Percentiles rank a stretch among this genome's conserved stretches.
These are phyloP conservation scores for Fagopyrum esculentum DNA, from an alignment of 148 eudicot species.

Conservation along the genomic window DNA sequence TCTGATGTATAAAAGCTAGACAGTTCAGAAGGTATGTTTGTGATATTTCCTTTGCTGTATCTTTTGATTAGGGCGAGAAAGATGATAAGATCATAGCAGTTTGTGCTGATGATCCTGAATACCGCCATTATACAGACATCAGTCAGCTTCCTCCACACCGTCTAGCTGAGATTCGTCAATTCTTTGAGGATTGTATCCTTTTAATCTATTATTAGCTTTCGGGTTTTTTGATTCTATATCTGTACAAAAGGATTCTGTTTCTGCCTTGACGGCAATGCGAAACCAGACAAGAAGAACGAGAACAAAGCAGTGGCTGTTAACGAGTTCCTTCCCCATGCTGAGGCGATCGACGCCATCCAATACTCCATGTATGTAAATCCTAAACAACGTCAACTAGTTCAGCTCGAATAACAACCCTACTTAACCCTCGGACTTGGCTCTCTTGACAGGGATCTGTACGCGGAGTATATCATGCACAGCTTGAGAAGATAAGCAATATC, in stretches of 20 bases:
- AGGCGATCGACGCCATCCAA: conserved; percentile 11
- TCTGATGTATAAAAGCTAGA: background rate
- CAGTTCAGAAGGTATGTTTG: background rate
- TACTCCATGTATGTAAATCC: conserved; percentile 11
- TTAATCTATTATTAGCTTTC: background rate
- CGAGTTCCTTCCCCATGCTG: background rate
- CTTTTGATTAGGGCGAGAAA: conserved; percentile 32
- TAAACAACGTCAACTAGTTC: background rate
- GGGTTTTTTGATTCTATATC: background rate
- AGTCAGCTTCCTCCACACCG: conserved; percentile 53
- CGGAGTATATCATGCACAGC: conserved; percentile 15
- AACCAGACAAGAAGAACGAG: conserved; percentile 14
- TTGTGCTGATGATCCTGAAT: conserved; percentile 56
- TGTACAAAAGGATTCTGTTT: background rate
- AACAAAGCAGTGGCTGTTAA: conserved; percentile 14
- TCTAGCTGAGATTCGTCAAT: conserved; percentile 48
- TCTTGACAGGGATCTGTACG: conserved; percentile 11
- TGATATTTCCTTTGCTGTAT: background rate
- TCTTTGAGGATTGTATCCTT: conserved; percentile 55
- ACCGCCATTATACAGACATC: conserved; percentile 34
- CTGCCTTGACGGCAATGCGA: background rate
- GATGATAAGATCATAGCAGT: conserved; percentile 54
- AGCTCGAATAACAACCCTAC: too few species aligned
- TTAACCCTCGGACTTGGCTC: background rate
- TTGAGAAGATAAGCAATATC: conserved; percentile 10